A percentile compares a stretch with the other conserved stretches of the same genome.
Evolutionary conservation across 129 eudicot genomes (phyloP).

Genomic region (Erigeron canadensis): DNA sequence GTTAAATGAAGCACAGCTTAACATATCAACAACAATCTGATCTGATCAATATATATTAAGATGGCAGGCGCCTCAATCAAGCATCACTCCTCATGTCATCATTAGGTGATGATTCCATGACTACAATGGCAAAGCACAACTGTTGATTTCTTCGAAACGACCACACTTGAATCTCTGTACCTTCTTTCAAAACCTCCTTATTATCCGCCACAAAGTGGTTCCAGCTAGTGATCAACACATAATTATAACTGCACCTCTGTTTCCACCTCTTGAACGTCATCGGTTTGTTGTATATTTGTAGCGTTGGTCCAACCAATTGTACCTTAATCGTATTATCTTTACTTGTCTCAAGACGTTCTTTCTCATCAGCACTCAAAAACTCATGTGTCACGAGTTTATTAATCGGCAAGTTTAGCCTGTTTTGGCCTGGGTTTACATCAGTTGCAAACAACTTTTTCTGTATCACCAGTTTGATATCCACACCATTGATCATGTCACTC

Average conservation of each 20-base stretch:
- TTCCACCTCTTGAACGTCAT: conserved; percentile 3
- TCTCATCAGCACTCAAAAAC: conserved; percentile 7
- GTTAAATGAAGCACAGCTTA: no score
- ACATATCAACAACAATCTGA: no score
- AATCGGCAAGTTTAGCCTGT: conserved; percentile 11
- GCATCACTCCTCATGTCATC: background rate
- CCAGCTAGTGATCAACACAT: conserved; percentile 15
- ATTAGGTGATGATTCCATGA: background rate
- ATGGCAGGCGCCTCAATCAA: background rate
- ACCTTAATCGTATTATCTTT: background rate
- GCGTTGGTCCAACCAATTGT: background rate
- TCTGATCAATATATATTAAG: no score
- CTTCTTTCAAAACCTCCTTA: background rate
- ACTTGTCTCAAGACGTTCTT: background rate
- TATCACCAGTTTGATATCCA: conserved; percentile 13
- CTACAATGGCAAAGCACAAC: conserved; percentile 16
- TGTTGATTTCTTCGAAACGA: conserved; percentile 8
- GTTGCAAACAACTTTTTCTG: background rate
- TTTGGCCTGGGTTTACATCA: background rate
- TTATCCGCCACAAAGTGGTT: background rate
- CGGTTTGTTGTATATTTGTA: background rate
- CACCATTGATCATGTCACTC: conserved; percentile 1
- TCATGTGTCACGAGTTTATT: background rate
- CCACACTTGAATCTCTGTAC: conserved; percentile 18
- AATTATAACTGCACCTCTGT: background rate